These are phyloP conservation scores for Penicillium frequentans DNA, from an alignment of 2,329 filamentous ascomycete species.

Conservation along the genomic window DNA sequence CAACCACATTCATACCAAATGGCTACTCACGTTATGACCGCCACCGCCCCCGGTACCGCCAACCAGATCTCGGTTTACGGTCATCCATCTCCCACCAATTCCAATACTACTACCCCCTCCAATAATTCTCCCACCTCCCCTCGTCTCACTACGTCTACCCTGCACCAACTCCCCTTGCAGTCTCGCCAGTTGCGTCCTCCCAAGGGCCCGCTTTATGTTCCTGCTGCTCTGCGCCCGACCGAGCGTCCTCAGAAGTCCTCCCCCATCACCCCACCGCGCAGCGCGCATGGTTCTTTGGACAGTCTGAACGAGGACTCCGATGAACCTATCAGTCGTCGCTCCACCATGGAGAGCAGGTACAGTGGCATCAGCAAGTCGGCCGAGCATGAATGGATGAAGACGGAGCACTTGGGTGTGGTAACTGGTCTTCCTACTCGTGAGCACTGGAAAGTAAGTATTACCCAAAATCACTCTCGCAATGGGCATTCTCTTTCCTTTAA, in stretches of 20 bases:
- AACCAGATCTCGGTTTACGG: slow-evolving; percentile 41
- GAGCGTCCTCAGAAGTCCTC: slow-evolving; percentile 51
- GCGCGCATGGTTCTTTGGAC: slow-evolving; percentile 57
- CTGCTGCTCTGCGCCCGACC: slow-evolving; percentile 62
- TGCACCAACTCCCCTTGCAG: slow-evolving; percentile 43
- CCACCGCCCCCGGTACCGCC: slow-evolving; percentile 16
- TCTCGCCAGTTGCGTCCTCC: slow-evolving; percentile 59
- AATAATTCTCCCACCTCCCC: slow-evolving; percentile 58
- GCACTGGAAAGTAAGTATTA: slow-evolving; percentile 62
- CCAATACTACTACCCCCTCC: slow-evolving; percentile 50
- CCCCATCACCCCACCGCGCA: slow-evolving; percentile 52
- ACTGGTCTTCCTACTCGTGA: slow-evolving; percentile 61
- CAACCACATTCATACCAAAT: slow-evolving; percentile 5
- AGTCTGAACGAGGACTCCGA: slow-evolving; percentile 39
- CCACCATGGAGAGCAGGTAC: slow-evolving; percentile 42
- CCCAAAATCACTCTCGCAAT: background rate
- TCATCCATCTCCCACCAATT: slow-evolving; percentile 52
- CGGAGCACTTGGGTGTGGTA: slow-evolving; percentile 55
- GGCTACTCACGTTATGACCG: slow-evolving; percentile 35
- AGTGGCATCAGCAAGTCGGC: slow-evolving; percentile 48
- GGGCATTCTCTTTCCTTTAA: slow-evolving; percentile 7
- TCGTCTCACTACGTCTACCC: slow-evolving; percentile 38
- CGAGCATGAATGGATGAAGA: slow-evolving; percentile 55
- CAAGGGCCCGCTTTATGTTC: slow-evolving; percentile 63
- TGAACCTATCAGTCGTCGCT: slow-evolving; percentile 38